A percentile compares a stretch with the other conserved stretches of the same genome.
Evolutionary conservation across 2,329 filamentous ascomycete species (phyloP).

Genomic region (Grosmannia clavigera): DNA sequence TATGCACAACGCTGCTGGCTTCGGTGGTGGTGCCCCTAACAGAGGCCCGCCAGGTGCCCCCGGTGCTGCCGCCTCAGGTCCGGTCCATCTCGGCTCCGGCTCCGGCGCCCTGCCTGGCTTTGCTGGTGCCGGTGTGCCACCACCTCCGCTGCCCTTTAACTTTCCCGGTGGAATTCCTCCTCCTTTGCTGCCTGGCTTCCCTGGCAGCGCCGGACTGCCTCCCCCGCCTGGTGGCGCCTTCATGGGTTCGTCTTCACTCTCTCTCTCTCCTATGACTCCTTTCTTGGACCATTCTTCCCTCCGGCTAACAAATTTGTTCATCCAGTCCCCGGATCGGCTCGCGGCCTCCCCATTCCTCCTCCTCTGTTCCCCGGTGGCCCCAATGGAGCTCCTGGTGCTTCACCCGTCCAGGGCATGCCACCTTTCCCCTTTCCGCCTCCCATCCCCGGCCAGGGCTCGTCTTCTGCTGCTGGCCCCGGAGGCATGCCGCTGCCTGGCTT

Average conservation of each 20-base stretch:
- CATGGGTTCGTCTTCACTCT: neutral
- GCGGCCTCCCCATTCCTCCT: conserved; percentile 22
- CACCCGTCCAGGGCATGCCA: conserved; percentile 23
- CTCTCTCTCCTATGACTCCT: neutral
- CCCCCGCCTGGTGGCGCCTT: conserved; percentile 9
- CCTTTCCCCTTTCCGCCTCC: conserved; percentile 34
- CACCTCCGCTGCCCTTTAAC: conserved; percentile 27
- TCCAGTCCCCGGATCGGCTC: neutral
- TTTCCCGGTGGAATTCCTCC: conserved; percentile 21
- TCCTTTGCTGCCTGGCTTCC: conserved; percentile 11
- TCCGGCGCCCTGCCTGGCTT: conserved; percentile 1
- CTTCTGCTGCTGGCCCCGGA: conserved; percentile 9
- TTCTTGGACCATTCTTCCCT: neutral
- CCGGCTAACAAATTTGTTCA: neutral
- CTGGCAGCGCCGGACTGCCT: conserved; percentile 12
- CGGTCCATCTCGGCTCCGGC: conserved; percentile 6
- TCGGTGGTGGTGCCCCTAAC: neutral
- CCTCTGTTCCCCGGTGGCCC: conserved; percentile 29
- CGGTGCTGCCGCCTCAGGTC: conserved; percentile 21
- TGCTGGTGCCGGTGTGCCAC: conserved; percentile 2
- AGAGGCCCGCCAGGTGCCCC: neutral
- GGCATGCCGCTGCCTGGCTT: conserved; percentile 23
- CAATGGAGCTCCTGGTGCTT: conserved; percentile 4
- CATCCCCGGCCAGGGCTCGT: conserved; percentile 2
- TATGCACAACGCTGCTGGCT: neutral